Percentiles rank a stretch among this genome's conserved stretches.
Evolutionary conservation across 768 basidiomycete genomes (phyloP).

Genomic region (Tylopilus plumbeoviolaceoides): DNA sequence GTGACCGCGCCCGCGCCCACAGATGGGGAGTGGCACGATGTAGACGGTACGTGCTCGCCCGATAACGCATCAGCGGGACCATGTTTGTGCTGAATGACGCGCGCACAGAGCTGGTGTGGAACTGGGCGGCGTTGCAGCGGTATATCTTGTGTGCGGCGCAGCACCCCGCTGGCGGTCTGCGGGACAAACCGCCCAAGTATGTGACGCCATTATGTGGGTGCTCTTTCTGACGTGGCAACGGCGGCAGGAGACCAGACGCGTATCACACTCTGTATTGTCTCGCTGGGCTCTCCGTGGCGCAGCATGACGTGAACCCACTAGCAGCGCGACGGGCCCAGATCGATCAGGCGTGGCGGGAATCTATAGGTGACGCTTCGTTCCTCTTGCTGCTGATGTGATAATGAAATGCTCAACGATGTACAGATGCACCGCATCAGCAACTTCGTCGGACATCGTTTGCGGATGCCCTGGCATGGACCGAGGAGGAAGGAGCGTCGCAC

Average conservation of each 20-base stretch:
- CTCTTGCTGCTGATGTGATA: not conserved
- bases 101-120: constrained; percentile 43
- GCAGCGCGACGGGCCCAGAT: constrained; percentile 33
- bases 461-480: constrained; percentile 58
- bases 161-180: constrained; percentile 76
- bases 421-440: constrained; percentile 22
- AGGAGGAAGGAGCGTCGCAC: constrained; percentile 56
- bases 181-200: constrained; percentile 95
- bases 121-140: constrained; percentile 74
- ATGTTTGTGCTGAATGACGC: not conserved
- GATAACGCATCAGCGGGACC: too few relatives aligned
- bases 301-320: constrained; percentile 67
- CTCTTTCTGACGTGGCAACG: not conserved
- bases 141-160: constrained; percentile 88
- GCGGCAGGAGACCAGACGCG: constrained; percentile 71
- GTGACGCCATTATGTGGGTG: not conserved
- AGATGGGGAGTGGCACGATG: constrained; percentile 59
- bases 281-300: constrained; percentile 83
- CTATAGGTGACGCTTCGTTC: constrained; percentile 12
- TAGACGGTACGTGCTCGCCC: constrained; percentile 49
- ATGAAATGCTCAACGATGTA: constrained; percentile 4
- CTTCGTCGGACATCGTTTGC: constrained; percentile 48
- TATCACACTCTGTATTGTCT: constrained; percentile 96
- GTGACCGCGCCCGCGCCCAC: constrained; percentile 1
- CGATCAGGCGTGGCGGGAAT: constrained; percentile 35